Conservation (phyloP, 306 rosid genomes). For the Castanospermum australe region DNA sequence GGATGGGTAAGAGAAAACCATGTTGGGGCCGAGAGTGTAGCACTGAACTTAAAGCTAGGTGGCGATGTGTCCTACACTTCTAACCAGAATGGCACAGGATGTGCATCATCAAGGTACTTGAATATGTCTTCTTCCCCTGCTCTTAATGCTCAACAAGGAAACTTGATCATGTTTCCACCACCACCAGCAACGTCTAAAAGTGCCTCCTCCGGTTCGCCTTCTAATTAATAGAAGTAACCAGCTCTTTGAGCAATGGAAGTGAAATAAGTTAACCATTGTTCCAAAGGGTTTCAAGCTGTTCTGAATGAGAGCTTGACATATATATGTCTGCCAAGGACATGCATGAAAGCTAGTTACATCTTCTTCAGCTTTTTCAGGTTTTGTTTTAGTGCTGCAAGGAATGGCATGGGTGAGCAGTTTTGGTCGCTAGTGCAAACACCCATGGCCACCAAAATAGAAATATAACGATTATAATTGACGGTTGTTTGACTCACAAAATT, state of each 20-base stretch:
- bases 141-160: slow-evolving; percentile 5
- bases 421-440: background rate
- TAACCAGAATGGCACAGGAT: background rate
- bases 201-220: background rate
- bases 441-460: no score
- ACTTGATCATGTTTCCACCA: slow-evolving; percentile 4
- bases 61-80: background rate
- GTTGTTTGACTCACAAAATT: background rate
- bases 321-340: background rate
- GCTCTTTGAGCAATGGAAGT: slow-evolving; percentile 5
- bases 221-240: background rate
- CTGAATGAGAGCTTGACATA: background rate
- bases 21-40: background rate
- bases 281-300: background rate
- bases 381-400: background rate
- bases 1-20: slow-evolving; percentile 21
- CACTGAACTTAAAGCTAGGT: slow-evolving; percentile 14
- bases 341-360: background rate
- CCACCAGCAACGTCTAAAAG: background rate
- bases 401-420: background rate
- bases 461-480: no score
- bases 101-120: slow-evolving; percentile 28
- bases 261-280: background rate
- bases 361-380: background rate
- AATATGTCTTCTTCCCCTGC: slow-evolving; percentile 18